Base-by-base conservation (phyloP, 1,284 basidiomycete species). In the Heliocybe sulcata region DNA sequence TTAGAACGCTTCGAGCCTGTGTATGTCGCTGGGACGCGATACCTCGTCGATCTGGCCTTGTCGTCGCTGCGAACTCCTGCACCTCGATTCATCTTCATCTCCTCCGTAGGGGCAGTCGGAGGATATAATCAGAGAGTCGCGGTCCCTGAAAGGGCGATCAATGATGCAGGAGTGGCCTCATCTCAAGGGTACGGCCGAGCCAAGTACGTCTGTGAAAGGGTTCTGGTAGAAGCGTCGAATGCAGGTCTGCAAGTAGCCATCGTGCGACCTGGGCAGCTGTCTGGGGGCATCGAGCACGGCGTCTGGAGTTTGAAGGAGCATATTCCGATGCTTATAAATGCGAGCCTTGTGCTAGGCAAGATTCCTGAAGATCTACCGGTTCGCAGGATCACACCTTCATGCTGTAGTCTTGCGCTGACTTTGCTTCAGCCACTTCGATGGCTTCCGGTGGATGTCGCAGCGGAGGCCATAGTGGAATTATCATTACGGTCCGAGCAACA, bases 161-260 rank as follows among this genome's bases (percentile, higher is more conserved):
- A 59, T 27, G 56, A 61, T 19, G 52, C 59, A 12, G 42, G 48
- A 27, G 54, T 62, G 16, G 29, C 60, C 2, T 27, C 58, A 1
- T 53, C 56, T 4, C 57, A 56, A 26, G 63, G 64, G 3, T 65
- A 63, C 50, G 58, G 61, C 11, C 42, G 60, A 35, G 45, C 55
- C 31, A 65, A 65, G 52, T 65, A 60, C 38, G 59, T 63, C 23
- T 55, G 56, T 1, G 63, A 65, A 52, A 57, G 58, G 20, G 35
- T 65, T 14, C 12, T 65, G 12, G 56, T 57, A 11, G 23, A 14
- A 2, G 63, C 62, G 1, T 31, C 45, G 23, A n/a, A 51, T 2
- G 31, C 54, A 2, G 56, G 45, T 4, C 54, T 63, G n/a, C 48
- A 45, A 16, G 57, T 51, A 9, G 56, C 61, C 1, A 56, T 65